These are phyloP conservation scores for Limonomyces culmigenus DNA, from an alignment of 1,284 basidiomycete genomes.

Conservation along the genomic window DNA sequence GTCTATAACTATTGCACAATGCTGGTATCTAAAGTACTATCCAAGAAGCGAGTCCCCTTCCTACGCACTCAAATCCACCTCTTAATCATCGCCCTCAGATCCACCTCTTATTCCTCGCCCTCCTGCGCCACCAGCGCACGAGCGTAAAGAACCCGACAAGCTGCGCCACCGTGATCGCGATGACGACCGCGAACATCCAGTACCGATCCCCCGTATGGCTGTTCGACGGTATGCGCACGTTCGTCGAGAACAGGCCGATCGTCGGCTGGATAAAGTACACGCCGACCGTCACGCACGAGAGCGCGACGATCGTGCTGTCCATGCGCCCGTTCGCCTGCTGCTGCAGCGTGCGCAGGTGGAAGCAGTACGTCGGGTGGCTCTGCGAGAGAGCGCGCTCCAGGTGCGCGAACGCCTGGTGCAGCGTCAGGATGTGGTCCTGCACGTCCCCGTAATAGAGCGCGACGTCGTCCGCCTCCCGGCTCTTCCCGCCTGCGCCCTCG, in stretches of 20 bases:
- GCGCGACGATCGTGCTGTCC: constrained; percentile 49
- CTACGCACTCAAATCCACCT: too few species aligned
- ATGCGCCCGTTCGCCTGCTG: constrained; percentile 42
- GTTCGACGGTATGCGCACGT: constrained; percentile 29
- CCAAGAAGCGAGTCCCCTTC: too few species aligned
- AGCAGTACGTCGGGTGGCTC: constrained; percentile 75
- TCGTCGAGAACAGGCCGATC: constrained; percentile 47
- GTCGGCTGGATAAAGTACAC: constrained; percentile 55
- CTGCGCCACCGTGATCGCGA: constrained; percentile 24
- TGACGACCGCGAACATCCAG: constrained; percentile 28
- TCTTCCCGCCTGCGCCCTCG: not conserved
- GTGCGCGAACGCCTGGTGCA: constrained; percentile 76
- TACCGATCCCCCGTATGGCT: constrained; percentile 10
- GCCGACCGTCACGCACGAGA: constrained; percentile 53
- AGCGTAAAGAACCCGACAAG: constrained; percentile 22
- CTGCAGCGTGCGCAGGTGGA: constrained; percentile 54
- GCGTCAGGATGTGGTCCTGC: constrained; percentile 84
- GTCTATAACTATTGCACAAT: too few species aligned
- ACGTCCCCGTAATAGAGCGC: constrained; percentile 87
- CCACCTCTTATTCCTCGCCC: constrained; percentile 25
- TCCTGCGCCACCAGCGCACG: constrained; percentile 41
- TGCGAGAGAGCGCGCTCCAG: constrained; percentile 82
- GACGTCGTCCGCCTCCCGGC: constrained; percentile 38
- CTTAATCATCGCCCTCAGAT: constrained; percentile 2
- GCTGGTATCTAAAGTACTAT: too few species aligned